Evolutionary conservation across 306 rosid species (phyloP).

Genomic region (Lupinus albus): DNA sequence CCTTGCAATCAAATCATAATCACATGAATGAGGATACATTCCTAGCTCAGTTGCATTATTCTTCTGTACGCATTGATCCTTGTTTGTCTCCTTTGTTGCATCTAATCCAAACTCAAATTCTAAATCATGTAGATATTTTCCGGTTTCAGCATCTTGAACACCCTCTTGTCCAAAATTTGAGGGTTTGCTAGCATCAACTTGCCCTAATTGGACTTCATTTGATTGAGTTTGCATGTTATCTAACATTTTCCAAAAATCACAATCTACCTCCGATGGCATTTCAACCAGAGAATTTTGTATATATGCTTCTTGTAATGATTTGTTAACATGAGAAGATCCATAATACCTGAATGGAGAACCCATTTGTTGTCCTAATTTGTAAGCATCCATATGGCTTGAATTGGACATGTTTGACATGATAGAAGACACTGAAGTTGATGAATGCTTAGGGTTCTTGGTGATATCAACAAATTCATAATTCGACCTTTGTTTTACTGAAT

Average conservation of each 20-base stretch:
- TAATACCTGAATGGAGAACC: constrained; percentile 33
- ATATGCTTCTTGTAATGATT: constrained; percentile 40
- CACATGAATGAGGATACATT: constrained; percentile 38
- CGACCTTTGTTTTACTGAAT: constrained; percentile 36
- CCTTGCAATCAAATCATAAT: constrained; percentile 36
- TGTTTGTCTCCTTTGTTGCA: constrained; percentile 39
- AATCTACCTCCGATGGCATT: constrained; percentile 55
- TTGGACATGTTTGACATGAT: constrained; percentile 52
- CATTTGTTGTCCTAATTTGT: constrained; percentile 40
- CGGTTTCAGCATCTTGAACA: constrained; percentile 39
- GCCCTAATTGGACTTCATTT: too few relatives aligned
- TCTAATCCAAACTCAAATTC: constrained; percentile 66
- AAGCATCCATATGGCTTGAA: constrained; percentile 35
- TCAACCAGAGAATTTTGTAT: constrained; percentile 35
- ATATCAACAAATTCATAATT: constrained; percentile 28
- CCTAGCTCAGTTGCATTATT: constrained; percentile 33
- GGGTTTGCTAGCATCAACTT: constrained; percentile 35
- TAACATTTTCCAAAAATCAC: constrained; percentile 68
- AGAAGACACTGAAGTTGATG: constrained; percentile 43
- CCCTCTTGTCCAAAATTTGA: constrained; percentile 36
- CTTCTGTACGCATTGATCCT: constrained; percentile 31
- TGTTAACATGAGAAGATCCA: constrained; percentile 40
- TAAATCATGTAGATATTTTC: constrained; percentile 55
- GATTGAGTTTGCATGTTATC: constrained; percentile 45
- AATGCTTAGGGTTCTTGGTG: constrained; percentile 41